A percentile compares a stretch with the other conserved stretches of the same genome.
Conservation (phyloP, 2,329 filamentous ascomycete genomes). For the Aspergillus luchuensis region DNA sequence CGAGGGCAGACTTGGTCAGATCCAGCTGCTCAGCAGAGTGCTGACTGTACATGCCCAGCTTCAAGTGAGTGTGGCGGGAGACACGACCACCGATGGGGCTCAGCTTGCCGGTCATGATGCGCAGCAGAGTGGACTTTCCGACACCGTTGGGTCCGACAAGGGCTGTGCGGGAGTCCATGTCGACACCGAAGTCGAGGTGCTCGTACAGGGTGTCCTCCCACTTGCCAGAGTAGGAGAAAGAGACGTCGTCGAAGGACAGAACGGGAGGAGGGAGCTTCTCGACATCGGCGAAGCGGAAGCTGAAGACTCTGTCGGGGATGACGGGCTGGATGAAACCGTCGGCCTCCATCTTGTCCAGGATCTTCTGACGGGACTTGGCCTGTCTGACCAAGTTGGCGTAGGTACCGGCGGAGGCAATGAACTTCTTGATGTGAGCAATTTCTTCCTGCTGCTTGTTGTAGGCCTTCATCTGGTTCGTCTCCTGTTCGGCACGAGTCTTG, state of each 20-base stretch:
- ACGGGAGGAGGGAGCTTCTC: constrained; percentile 99
- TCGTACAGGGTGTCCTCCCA: constrained; percentile 90
- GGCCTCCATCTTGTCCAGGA: constrained; percentile 99
- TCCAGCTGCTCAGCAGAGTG: constrained; percentile 98
- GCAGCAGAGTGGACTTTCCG: constrained; percentile 93
- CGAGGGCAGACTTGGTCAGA: constrained; percentile 93
- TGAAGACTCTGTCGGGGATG: constrained; percentile 81
- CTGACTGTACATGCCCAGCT: constrained; percentile 97
- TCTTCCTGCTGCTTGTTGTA: constrained; percentile 99
- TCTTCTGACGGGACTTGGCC: constrained; percentile 99
- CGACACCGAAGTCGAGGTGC: constrained; percentile 95
- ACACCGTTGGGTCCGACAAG: constrained; percentile 99
- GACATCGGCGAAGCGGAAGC: constrained; percentile 96
- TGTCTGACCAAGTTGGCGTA: constrained; percentile 99
- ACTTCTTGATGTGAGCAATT: constrained; percentile 99
- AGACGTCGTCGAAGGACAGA: constrained; percentile 93
- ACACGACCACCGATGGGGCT: constrained; percentile 80
- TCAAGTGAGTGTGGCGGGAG: constrained; percentile 93
- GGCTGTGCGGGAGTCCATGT: constrained; percentile 98
- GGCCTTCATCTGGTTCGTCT: constrained; percentile 98
- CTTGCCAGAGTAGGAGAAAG: constrained; percentile 95
- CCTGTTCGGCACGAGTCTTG: constrained; percentile 92
- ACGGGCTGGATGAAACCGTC: constrained; percentile 98
- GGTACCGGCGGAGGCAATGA: constrained; percentile 98
- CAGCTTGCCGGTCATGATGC: constrained; percentile 94